Percentiles rank a stretch among this genome's conserved stretches.
Evolutionary conservation across 2,329 filamentous ascomycete genomes (phyloP).

Genomic region (Neonectria neomacrospora): DNA sequence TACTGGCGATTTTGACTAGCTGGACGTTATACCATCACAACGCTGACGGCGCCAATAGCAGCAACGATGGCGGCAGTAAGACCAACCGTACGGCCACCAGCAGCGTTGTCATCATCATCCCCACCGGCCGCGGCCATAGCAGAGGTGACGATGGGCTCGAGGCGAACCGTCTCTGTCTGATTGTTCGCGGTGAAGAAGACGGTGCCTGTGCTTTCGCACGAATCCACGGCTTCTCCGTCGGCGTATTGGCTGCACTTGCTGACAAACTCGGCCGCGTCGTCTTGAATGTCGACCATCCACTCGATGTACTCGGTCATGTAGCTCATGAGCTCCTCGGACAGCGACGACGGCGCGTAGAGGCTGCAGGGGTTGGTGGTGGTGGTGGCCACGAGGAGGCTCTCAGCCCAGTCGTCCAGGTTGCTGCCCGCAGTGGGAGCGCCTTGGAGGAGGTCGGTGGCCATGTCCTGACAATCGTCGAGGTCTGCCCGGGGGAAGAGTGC

Average conservation of each 20-base stretch:
- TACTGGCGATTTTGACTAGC: no score
- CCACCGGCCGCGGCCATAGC: not conserved
- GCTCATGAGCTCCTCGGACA: conserved; percentile 9
- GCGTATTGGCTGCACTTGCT: conserved; percentile 3
- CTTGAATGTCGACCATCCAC: conserved; percentile 1
- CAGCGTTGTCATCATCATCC: not conserved
- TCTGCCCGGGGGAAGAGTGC: conserved; percentile 6
- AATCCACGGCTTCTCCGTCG: not conserved
- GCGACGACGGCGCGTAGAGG: conserved; percentile 5
- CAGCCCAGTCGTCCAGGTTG: conserved; percentile 5
- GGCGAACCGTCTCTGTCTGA: conserved; percentile 2
- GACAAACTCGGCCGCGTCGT: not conserved
- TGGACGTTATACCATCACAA: not conserved
- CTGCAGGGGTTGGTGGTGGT: conserved; percentile 3
- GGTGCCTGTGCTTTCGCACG: not conserved
- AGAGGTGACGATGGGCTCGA: not conserved
- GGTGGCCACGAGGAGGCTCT: not conserved
- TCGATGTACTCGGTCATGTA: conserved; percentile 4
- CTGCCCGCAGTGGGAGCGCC: not conserved
- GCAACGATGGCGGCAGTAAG: conserved; percentile 1
- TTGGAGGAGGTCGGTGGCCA: not conserved
- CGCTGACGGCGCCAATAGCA: conserved; percentile 1
- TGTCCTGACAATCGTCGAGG: not conserved
- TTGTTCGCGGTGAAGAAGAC: conserved; percentile 3
- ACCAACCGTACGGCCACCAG: not conserved